Evolutionary conservation across 176 grass and related monocot genomes (phyloP), one percentile per base, ranked within the genome.

Genomic region (Leersia perrieri): DNA sequence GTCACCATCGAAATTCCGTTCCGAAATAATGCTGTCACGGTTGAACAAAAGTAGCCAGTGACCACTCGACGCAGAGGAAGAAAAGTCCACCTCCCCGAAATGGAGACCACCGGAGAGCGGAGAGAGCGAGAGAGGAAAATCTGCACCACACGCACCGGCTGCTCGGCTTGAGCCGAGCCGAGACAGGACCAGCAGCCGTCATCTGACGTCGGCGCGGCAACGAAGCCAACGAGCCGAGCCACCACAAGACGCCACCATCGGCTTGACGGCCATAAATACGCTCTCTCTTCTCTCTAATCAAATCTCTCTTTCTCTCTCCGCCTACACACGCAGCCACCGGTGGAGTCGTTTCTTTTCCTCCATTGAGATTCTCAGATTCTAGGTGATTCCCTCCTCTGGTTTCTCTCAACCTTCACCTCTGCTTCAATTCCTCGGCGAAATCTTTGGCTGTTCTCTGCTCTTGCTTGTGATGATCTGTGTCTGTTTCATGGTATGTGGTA

Each of bases 371-470:
- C 53, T 33, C 36, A 55, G 70, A 58, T 58, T 58, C 62, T 20
- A 83, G 81, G 72, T 76, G 81, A 83, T 75, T 75, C 77, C 64
- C 64, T 73, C 53, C 53, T 58, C 53, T 25, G 53, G n/a, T 25
- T 58, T 68, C 64, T 64, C 12, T 36, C 42, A n/a, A 27, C 10
- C 72, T 31, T 72, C 2, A 11, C 47, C 28, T 74, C 53, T 49
- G 16, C 25, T 80, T 34, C 15, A 31, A 31, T 33, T 22, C 25
- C 53, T 25, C 7, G 53, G 68, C 40, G 10, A 58, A 44, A 57
- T 63, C 70, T 70, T 57, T 23, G 20, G 22, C 45, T 32, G 38
- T 33, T 79, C 14, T 2, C 4, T n/a, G n/a, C n/a, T 25, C 11
- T n/a, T 12, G 75, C 27, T 84, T 84, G 63, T 53, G 20, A 3